These are phyloP conservation scores for bread wheat (Triticum aestivum) DNA, from an alignment of 176 grass and related monocot genomes.

Conservation along the genomic window IWGSC_CS_RefSeq_v2.1 NC_057814.1:588994977-588995476, in stretches of 20 bases:
- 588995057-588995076: too few relatives aligned
- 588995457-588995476: too few relatives aligned
- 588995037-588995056: too few relatives aligned
- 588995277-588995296: not conserved
- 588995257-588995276: not conserved
- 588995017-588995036: too few relatives aligned
- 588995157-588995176: constrained; percentile 82
- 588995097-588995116: constrained; percentile 64
- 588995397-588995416: not conserved
- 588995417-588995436: too few relatives aligned
- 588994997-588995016: constrained; percentile 30
- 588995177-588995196: constrained; percentile 98
- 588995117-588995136: constrained; percentile 93
- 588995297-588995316: not conserved
- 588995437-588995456: too few relatives aligned
- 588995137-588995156: constrained; percentile 96
- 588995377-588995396: not conserved
- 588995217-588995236: constrained; percentile 60
- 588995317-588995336: not conserved
- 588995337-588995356: not conserved
- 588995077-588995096: too few relatives aligned
- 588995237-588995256: not conserved
- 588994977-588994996: constrained; percentile 62
- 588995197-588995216: constrained; percentile 83
- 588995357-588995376: not conserved